Evolutionary conservation across 106 monocot species (phyloP).

Genomic region (Iris macrosiphon): DNA sequence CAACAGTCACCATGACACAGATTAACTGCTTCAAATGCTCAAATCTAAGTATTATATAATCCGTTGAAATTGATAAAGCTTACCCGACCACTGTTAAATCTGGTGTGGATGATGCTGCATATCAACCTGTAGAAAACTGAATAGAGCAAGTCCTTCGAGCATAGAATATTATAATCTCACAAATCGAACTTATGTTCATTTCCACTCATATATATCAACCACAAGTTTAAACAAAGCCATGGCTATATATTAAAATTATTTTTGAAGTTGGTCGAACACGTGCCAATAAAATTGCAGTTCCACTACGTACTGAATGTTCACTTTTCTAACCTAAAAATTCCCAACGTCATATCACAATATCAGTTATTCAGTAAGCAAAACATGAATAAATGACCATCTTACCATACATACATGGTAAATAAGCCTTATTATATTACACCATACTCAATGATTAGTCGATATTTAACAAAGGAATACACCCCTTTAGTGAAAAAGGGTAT

Average conservation of each 20-base stretch:
- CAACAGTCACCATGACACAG: not conserved
- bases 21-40: not conserved
- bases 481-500: conserved; percentile 1
- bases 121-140: not conserved
- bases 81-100: not conserved
- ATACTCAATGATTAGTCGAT: not conserved
- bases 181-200: no score
- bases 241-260: not conserved
- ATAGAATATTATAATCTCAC: not conserved
- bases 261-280: not conserved
- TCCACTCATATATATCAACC: no score
- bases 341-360: not conserved
- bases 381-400: no score
- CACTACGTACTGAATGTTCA: not conserved
- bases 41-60: not conserved
- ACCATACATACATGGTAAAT: not conserved
- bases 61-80: conserved; percentile 1
- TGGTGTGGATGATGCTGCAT: not conserved
- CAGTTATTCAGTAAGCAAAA: not conserved
- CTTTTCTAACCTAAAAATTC: not conserved
- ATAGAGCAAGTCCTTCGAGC: not conserved
- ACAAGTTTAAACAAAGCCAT: no score
- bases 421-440: no score
- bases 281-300: not conserved
- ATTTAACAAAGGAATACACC: not conserved